Conservation (phyloP, 2,329 filamentous ascomycete genomes). For the Pyrenophora graminea region DNA sequence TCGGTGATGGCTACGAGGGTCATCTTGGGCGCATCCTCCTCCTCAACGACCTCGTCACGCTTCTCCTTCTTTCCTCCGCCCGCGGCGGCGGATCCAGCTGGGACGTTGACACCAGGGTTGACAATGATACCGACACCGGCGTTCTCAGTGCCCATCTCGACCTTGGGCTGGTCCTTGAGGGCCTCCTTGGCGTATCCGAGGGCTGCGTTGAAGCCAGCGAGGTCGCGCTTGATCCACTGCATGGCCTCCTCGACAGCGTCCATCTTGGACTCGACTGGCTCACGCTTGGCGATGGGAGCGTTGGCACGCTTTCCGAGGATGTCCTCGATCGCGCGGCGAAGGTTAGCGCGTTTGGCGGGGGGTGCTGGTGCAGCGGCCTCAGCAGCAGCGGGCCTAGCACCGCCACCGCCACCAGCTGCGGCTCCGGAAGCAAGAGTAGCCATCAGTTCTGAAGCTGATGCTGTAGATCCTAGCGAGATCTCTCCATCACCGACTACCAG, state of each 20-base stretch:
- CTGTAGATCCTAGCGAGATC: slow-evolving; percentile 53
- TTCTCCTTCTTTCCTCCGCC: slow-evolving; percentile 30
- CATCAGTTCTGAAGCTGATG: slow-evolving; percentile 51
- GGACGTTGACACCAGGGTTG: slow-evolving; percentile 47
- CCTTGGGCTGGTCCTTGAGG: slow-evolving; percentile 53
- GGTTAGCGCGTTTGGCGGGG: slow-evolving; percentile 28
- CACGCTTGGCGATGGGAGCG: no score
- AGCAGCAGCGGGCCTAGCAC: slow-evolving; percentile 6
- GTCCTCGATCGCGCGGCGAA: slow-evolving; percentile 34
- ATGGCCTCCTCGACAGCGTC: slow-evolving; percentile 41
- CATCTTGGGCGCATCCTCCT: slow-evolving; percentile 44
- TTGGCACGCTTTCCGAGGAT: slow-evolving; percentile 33
- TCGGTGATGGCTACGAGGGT: slow-evolving; percentile 48
- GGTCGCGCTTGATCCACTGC: slow-evolving; percentile 53
- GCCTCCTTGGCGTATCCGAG: slow-evolving; percentile 54
- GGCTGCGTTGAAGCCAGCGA: slow-evolving; percentile 55
- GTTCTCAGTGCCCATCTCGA: slow-evolving; percentile 55
- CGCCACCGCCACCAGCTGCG: slow-evolving; percentile 25
- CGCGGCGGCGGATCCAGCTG: slow-evolving; percentile 44
- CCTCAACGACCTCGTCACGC: slow-evolving; percentile 37
- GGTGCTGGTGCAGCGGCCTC: slow-evolving; percentile 8
- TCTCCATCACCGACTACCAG: slow-evolving; percentile 60
- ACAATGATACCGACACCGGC: slow-evolving; percentile 49
- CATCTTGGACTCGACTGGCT: slow-evolving; percentile 29
- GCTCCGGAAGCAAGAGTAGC: slow-evolving; percentile 52